A percentile compares a stretch with the other conserved stretches of the same genome.
phyloP scores from a whole-genome alignment of 2,329 filamentous ascomycete species.

The Ascochyta viciae-villosae region DNA sequence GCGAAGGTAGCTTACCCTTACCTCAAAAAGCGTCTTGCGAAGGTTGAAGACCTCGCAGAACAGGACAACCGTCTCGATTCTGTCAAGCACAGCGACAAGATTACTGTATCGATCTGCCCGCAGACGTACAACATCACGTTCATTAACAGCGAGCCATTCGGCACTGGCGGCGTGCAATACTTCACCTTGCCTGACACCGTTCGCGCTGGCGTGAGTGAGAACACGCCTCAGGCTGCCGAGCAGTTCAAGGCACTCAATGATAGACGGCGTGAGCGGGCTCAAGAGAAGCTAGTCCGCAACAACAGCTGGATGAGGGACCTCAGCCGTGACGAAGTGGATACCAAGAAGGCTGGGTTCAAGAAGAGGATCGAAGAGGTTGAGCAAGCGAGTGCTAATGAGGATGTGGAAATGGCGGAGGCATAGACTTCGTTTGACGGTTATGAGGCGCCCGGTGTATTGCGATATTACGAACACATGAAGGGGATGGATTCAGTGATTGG shows the following conservation, averaged over 20 bases:
- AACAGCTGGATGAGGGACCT: slow-evolving; percentile 57
- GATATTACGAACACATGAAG: slow-evolving; percentile 6
- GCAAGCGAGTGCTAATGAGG: slow-evolving; percentile 28
- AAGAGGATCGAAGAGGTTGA: slow-evolving; percentile 38
- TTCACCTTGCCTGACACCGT: slow-evolving; percentile 49
- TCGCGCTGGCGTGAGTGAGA: slow-evolving; percentile 46
- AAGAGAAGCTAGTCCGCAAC: slow-evolving; percentile 54
- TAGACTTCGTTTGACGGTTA: slow-evolving; percentile 7
- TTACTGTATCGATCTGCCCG: slow-evolving; percentile 54
- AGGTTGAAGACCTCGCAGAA: slow-evolving; percentile 42
- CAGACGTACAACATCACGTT: slow-evolving; percentile 54
- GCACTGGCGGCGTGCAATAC: slow-evolving; percentile 47
- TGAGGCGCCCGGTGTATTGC: slow-evolving; percentile 9
- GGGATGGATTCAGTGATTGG: background rate
- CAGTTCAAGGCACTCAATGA: slow-evolving; percentile 40
- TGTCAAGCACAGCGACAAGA: slow-evolving; percentile 50
- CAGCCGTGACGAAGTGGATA: slow-evolving; percentile 56
- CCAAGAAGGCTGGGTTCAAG: slow-evolving; percentile 48
- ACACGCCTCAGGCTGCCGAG: slow-evolving; percentile 41
- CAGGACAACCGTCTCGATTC: slow-evolving; percentile 38
- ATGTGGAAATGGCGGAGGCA: slow-evolving; percentile 45
- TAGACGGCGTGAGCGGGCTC: slow-evolving; percentile 45
- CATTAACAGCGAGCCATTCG: slow-evolving; percentile 47
- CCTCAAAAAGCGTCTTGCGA: slow-evolving; percentile 51
- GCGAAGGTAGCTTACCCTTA: slow-evolving; percentile 49